These are phyloP conservation scores for Sphagnum magellanicum DNA, from an alignment of 228 moss, liverwort and hornwort species.

Conservation along the genomic window DNA sequence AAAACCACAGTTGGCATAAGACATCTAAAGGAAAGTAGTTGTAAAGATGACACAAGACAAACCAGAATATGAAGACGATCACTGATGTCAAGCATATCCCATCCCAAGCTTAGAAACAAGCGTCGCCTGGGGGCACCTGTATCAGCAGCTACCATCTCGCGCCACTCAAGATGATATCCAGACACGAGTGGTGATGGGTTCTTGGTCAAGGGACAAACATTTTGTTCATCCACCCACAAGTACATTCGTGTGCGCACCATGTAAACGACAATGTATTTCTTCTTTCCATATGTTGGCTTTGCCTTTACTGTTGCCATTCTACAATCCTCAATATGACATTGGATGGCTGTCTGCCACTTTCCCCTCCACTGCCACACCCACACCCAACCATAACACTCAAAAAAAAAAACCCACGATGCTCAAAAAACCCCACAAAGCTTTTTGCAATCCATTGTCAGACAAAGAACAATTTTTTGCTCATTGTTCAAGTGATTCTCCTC, in stretches of 20 bases:
- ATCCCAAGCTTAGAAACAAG: slow-evolving; percentile 77
- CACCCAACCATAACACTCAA: too few species aligned
- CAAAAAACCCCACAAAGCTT: too few species aligned
- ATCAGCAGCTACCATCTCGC: slow-evolving; percentile 56
- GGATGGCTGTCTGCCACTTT: slow-evolving; percentile 90
- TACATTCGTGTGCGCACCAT: slow-evolving; percentile 54
- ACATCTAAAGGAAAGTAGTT: neutral
- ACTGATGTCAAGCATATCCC: slow-evolving; percentile 97
- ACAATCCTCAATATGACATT: slow-evolving; percentile 62
- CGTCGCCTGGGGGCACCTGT: slow-evolving; percentile 65
- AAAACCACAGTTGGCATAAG: too few species aligned
- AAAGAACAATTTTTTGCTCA: too few species aligned
- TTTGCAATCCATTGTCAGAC: too few species aligned
- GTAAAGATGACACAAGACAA: slow-evolving; percentile 9
- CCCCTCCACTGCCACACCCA: slow-evolving; percentile 73
- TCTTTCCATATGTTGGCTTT: slow-evolving; percentile 85
- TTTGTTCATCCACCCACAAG: slow-evolving; percentile 82
- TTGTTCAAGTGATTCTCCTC: too few species aligned
- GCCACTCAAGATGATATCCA: slow-evolving; percentile 64
- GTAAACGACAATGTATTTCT: slow-evolving; percentile 68
- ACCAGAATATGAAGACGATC: slow-evolving; percentile 87
- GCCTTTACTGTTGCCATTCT: slow-evolving; percentile 77
- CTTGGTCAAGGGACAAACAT: slow-evolving; percentile 46
- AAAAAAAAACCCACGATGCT: too few species aligned
- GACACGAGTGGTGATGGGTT: slow-evolving; percentile 60